Evolutionary conservation across 176 grass and related monocot genomes (phyloP).

Genomic region (Oryza officinalis): DNA sequence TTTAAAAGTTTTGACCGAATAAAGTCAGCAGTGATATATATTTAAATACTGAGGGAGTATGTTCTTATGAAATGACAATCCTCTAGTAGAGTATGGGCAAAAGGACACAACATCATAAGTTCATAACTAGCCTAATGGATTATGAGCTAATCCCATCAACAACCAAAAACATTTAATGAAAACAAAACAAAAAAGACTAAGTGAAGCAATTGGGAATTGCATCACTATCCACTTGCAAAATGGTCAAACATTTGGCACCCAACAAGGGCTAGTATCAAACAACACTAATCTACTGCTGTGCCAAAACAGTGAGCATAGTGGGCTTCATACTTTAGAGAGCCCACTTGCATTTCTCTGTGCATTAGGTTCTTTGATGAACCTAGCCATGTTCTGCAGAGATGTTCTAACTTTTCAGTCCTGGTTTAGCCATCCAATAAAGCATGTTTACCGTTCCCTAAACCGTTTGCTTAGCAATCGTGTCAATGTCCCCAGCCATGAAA

Average conservation of each 20-base stretch:
- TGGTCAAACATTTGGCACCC: not conserved
- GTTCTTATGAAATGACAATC: not conserved
- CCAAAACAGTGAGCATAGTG: conserved; percentile 3
- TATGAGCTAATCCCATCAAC: conserved; percentile 24
- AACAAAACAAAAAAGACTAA: not conserved
- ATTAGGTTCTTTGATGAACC: conserved; percentile 24
- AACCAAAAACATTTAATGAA: not conserved
- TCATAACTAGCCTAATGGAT: conserved; percentile 13
- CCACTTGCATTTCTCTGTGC: conserved; percentile 35
- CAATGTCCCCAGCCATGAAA: not conserved
- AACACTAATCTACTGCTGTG: not conserved
- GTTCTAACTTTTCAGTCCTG: not conserved
- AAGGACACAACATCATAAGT: not conserved
- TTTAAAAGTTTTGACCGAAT: too few species aligned
- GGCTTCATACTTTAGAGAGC: not conserved
- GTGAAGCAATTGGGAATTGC: conserved; percentile 29
- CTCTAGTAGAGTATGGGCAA: not conserved
- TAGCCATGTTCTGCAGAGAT: conserved; percentile 28
- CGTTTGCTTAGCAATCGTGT: not conserved
- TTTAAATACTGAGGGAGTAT: not conserved
- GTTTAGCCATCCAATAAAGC: conserved; percentile 28
- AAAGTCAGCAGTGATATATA: too few species aligned
- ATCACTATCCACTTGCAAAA: conserved; percentile 19
- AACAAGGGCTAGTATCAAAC: not conserved
- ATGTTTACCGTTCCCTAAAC: conserved; percentile 32